Conservation (phyloP, 1,139 yeast genomes). For the Hansenula sp. region DNA sequence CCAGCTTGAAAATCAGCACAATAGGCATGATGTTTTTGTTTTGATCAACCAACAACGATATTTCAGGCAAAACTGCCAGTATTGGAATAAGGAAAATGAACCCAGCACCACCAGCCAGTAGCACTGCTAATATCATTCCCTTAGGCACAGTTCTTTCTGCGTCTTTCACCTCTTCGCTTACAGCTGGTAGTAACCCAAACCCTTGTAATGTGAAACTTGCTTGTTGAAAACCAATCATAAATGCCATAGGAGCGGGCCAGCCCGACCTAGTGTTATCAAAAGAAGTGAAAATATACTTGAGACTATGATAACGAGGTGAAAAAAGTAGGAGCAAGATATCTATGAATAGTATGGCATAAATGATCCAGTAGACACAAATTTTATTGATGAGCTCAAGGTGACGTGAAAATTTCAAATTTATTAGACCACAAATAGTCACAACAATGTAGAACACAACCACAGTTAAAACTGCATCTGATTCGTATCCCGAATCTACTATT, state of each 20-base stretch:
- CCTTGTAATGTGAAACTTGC: constrained; percentile 80
- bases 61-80: constrained; percentile 66
- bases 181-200: constrained; percentile 76
- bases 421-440: constrained; percentile 55
- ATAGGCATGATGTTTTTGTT: constrained; percentile 62
- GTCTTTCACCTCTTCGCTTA: constrained; percentile 76
- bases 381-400: constrained; percentile 61
- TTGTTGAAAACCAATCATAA: constrained; percentile 72
- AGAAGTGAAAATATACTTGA: constrained; percentile 57
- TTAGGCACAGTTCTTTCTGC: constrained; percentile 78
- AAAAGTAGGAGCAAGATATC: constrained; percentile 59
- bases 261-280: constrained; percentile 73
- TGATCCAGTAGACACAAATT: constrained; percentile 69
- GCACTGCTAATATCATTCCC: constrained; percentile 65
- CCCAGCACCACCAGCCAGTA: constrained; percentile 64
- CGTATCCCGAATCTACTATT: constrained; percentile 52
- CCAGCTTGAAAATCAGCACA: constrained; percentile 56
- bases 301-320: constrained; percentile 56
- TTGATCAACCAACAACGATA: constrained; percentile 49
- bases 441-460: constrained; percentile 52
- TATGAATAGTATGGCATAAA: constrained; percentile 66
- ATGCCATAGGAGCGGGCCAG: constrained; percentile 63
- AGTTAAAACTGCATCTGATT: constrained; percentile 52
- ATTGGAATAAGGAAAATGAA: constrained; percentile 69
- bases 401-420: constrained; percentile 57